Conservation (phyloP, 1,284 basidiomycete species). For the Blastosporella zonata region DNA sequence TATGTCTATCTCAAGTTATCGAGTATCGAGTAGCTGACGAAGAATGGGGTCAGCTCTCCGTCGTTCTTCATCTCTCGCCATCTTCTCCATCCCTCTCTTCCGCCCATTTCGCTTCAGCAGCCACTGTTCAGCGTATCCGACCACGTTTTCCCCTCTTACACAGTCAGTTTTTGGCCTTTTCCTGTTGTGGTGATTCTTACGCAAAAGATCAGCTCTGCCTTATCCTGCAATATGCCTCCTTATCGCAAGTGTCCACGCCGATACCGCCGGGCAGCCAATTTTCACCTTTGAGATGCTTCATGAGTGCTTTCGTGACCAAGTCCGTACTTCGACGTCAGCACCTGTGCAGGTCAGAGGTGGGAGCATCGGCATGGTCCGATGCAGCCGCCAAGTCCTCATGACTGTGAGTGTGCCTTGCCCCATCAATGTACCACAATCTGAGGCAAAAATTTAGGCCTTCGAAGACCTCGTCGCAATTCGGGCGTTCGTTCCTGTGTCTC, state of each 20-base stretch:
- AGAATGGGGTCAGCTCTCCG: conserved; percentile 41
- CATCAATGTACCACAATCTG: conserved; percentile 1
- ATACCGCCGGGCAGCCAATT: conserved; percentile 61
- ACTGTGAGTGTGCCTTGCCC: conserved; percentile 41
- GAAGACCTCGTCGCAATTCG: conserved; percentile 54
- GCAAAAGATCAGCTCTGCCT: conserved; percentile 45
- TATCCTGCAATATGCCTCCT: conserved; percentile 76
- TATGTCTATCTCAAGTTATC: conserved; percentile 33
- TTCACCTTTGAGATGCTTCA: conserved; percentile 81
- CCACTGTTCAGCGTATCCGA: conserved; percentile 52
- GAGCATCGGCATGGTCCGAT: conserved; percentile 71
- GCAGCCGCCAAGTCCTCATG: conserved; percentile 57
- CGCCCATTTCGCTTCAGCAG: conserved; percentile 37
- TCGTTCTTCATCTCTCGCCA: conserved; percentile 45
- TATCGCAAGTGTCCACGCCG: conserved; percentile 63
- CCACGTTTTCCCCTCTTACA: conserved; percentile 46
- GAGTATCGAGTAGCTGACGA: not conserved
- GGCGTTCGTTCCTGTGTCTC: conserved; percentile 49
- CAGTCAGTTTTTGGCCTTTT: conserved; percentile 36
- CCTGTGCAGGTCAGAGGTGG: conserved; percentile 73
- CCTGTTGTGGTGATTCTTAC: conserved; percentile 6
- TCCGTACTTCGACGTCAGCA: conserved; percentile 63
- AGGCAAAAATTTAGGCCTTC: conserved; percentile 51
- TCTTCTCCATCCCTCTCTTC: conserved; percentile 51
- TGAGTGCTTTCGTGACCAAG: conserved; percentile 64